phyloP scores from a whole-genome alignment of 2,329 filamentous ascomycete species.

The Aspergillus ibericus region DNA sequence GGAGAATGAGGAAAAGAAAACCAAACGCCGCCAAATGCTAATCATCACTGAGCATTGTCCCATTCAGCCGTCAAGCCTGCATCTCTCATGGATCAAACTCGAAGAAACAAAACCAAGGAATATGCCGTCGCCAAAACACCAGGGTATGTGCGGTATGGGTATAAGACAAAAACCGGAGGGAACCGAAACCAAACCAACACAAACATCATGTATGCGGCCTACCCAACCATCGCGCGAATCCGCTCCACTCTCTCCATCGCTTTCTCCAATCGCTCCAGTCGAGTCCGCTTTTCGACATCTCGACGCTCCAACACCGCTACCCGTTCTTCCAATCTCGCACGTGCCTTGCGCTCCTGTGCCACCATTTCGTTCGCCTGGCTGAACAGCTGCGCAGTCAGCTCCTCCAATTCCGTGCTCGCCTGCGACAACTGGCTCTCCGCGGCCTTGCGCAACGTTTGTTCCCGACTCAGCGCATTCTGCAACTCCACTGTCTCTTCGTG shows the following conservation, averaged over 20 bases:
- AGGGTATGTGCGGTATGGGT: neutral
- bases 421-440: conserved; percentile 58
- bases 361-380: conserved; percentile 68
- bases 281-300: conserved; percentile 53
- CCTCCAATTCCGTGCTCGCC: conserved; percentile 60
- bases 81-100: conserved; percentile 16
- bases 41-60: too few relatives aligned
- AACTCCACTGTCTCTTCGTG: conserved; percentile 44
- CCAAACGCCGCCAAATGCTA: too few relatives aligned
- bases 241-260: conserved; percentile 59
- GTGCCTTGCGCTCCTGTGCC: conserved; percentile 59
- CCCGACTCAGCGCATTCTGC: conserved; percentile 55
- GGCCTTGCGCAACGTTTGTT: conserved; percentile 56
- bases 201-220: neutral
- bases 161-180: conserved; percentile 12
- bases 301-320: conserved; percentile 48
- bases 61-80: conserved; percentile 7
- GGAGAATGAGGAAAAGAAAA: too few relatives aligned
- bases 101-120: neutral
- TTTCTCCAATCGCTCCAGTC: conserved; percentile 56
- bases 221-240: conserved; percentile 54
- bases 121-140: neutral
- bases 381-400: conserved; percentile 61
- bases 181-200: conserved; percentile 9
- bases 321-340: conserved; percentile 52